Percentiles rank a stretch among this genome's conserved stretches.
phyloP scores from a whole-genome alignment of 2,329 filamentous ascomycete genomes.

The Ustilaginoidea virens region DNA sequence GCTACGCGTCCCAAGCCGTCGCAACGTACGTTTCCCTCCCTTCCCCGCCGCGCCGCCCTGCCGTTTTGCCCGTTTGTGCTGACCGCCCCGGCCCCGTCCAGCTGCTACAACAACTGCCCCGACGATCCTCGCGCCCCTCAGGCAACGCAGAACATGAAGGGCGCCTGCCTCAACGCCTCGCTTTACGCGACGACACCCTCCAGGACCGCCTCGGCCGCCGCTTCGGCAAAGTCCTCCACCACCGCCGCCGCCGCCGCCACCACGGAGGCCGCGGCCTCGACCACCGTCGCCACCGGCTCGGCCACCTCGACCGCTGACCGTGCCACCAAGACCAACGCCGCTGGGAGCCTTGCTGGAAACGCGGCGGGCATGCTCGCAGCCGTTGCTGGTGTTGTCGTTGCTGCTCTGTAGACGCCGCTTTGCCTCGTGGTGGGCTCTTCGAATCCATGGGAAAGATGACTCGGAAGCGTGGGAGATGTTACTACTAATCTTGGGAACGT shows the following conservation, averaged over 20 bases:
- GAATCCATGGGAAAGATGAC: neutral
- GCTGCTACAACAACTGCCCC: slow-evolving; percentile 43
- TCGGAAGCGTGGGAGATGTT: neutral
- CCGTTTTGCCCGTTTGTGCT: too few relatives aligned
- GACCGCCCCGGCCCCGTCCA: too few relatives aligned
- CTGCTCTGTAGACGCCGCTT: slow-evolving; percentile 16
- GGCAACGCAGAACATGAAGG: slow-evolving; percentile 22
- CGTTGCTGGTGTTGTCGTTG: slow-evolving; percentile 21
- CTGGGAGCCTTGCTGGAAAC: slow-evolving; percentile 13
- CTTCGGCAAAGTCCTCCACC: slow-evolving; percentile 9
- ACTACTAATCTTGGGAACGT: too few relatives aligned
- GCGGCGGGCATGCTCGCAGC: slow-evolving; percentile 20
- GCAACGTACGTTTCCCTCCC: slow-evolving; percentile 24
- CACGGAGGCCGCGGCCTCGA: slow-evolving; percentile 9
- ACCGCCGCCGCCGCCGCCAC: slow-evolving; percentile 9
- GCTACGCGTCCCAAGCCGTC: slow-evolving; percentile 26
- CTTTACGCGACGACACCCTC: slow-evolving; percentile 21
- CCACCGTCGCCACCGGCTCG: slow-evolving; percentile 9
- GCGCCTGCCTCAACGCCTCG: slow-evolving; percentile 30
- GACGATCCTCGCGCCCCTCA: slow-evolving; percentile 23
- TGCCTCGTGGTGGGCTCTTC: too few relatives aligned
- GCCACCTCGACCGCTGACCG: slow-evolving; percentile 8
- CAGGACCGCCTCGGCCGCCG: slow-evolving; percentile 9
- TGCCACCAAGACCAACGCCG: slow-evolving; percentile 11
- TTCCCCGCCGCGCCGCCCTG: too few relatives aligned